phyloP scores from a whole-genome alignment of 352 stramenopile genomes.

The Globisporangium carolinianum region DNA sequence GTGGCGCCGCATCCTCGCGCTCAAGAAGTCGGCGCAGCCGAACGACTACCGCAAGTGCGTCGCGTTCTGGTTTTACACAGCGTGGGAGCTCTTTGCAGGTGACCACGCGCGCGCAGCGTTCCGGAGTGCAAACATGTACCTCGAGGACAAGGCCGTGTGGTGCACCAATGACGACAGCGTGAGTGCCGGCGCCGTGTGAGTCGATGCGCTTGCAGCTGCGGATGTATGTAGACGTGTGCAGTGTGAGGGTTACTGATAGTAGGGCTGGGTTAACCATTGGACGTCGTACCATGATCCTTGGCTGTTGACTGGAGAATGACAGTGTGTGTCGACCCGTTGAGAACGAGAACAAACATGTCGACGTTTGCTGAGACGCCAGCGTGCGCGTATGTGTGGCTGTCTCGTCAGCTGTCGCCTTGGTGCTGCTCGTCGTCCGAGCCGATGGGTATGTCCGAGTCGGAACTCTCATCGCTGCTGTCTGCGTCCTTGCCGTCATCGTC shows the following conservation, averaged over 20 bases:
- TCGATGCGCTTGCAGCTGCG: too few relatives aligned
- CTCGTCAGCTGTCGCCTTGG: neutral
- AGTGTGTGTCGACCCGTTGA: too few relatives aligned
- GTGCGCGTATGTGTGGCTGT: neutral
- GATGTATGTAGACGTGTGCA: too few relatives aligned
- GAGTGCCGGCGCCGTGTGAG: too few relatives aligned
- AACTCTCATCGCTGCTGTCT: neutral
- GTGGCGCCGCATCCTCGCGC: conserved; percentile 62
- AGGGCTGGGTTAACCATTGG: too few relatives aligned
- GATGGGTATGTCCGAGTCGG: conserved; percentile 26
- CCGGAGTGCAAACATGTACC: conserved; percentile 81
- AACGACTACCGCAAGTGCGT: conserved; percentile 87
- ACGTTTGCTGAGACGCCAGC: too few relatives aligned
- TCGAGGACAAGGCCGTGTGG: conserved; percentile 67
- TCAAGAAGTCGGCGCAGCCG: conserved; percentile 80
- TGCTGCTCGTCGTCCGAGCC: conserved; percentile 13
- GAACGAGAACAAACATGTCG: too few relatives aligned
- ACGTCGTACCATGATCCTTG: too few relatives aligned
- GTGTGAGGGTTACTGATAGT: too few relatives aligned
- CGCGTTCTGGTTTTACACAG: conserved; percentile 84
- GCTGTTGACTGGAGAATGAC: too few relatives aligned
- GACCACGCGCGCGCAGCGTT: conserved; percentile 68
- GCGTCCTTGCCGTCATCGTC: conserved; percentile 3
- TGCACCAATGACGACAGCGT: neutral
- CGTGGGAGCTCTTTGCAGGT: conserved; percentile 77